phyloP scores from a whole-genome alignment of 2,329 filamentous ascomycete species.

The Ophiostoma australiae region DNA sequence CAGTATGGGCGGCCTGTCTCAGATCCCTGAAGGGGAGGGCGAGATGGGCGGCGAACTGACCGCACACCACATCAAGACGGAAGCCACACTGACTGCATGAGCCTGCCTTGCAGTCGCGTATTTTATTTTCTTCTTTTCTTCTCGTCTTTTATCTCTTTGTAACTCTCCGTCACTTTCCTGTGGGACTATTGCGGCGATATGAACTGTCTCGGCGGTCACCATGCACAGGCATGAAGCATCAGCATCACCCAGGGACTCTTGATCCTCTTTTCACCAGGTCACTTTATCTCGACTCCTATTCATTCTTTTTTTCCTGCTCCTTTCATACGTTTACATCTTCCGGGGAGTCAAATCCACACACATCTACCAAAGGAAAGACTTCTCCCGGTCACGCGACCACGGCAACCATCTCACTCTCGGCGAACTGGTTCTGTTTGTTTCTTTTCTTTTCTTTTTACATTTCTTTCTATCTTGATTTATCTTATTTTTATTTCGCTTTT shows the following conservation, averaged over 20 bases:
- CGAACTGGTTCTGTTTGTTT: neutral
- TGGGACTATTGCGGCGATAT: neutral
- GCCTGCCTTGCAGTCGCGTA: neutral
- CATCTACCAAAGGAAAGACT: slow-evolving; percentile 20
- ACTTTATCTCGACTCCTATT: neutral
- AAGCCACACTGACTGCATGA: slow-evolving; percentile 35
- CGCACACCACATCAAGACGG: slow-evolving; percentile 35
- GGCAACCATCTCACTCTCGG: slow-evolving; percentile 5
- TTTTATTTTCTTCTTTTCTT: neutral
- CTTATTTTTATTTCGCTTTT: neutral
- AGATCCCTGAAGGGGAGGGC: slow-evolving; percentile 54
- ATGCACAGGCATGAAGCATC: slow-evolving; percentile 16
- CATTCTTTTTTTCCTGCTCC: neutral
- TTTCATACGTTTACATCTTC: neutral
- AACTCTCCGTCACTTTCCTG: neutral
- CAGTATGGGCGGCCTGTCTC: slow-evolving; percentile 47
- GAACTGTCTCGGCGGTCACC: slow-evolving; percentile 18
- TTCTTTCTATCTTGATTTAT: neutral
- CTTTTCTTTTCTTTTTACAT: neutral
- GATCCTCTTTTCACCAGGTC: neutral
- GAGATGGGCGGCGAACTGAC: slow-evolving; percentile 42
- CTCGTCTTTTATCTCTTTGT: neutral
- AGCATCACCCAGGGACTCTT: slow-evolving; percentile 2
- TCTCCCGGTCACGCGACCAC: slow-evolving; percentile 22
- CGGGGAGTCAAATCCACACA: slow-evolving; percentile 4